These are phyloP conservation scores for Coelastrella sp. DNA, from an alignment of 139 green algal species.

Conservation along the genomic window DNA sequence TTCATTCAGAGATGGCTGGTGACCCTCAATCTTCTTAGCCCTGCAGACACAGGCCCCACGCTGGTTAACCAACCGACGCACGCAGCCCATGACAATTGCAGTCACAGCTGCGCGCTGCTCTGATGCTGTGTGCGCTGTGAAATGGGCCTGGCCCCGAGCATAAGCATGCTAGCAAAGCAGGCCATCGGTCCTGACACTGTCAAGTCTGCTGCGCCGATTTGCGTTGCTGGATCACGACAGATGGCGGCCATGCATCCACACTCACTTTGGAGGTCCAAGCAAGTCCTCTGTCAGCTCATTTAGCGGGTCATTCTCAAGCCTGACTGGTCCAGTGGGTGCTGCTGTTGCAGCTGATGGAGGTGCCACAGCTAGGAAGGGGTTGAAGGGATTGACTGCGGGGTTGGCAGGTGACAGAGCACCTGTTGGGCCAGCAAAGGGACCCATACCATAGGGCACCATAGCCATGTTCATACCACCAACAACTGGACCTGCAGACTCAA, in stretches of 20 bases:
- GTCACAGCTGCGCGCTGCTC: no score
- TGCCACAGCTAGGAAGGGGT: constrained; percentile 36
- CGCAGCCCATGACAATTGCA: no score
- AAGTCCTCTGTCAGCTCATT: constrained; percentile 48
- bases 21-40: constrained; percentile 21
- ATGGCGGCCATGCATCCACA: neutral
- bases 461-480: constrained; percentile 25
- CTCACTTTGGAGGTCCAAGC: constrained; percentile 45
- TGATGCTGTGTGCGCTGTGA: no score
- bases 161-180: no score
- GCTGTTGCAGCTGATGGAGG: neutral
- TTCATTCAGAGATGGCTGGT: constrained; percentile 36
- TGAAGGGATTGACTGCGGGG: constrained; percentile 41
- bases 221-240: no score
- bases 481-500: constrained; percentile 10
- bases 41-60: neutral
- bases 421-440: constrained; percentile 2
- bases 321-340: neutral
- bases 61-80: neutral
- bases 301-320: constrained; percentile 42
- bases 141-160: no score
- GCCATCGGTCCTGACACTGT: no score
- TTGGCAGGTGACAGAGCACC: neutral
- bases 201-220: no score
- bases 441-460: constrained; percentile 44